Evolutionary conservation across 495 filamentous ascomycete species (phyloP), one percentile per base, ranked within the genome.

Genomic region (Neurospora sp.): DNA sequence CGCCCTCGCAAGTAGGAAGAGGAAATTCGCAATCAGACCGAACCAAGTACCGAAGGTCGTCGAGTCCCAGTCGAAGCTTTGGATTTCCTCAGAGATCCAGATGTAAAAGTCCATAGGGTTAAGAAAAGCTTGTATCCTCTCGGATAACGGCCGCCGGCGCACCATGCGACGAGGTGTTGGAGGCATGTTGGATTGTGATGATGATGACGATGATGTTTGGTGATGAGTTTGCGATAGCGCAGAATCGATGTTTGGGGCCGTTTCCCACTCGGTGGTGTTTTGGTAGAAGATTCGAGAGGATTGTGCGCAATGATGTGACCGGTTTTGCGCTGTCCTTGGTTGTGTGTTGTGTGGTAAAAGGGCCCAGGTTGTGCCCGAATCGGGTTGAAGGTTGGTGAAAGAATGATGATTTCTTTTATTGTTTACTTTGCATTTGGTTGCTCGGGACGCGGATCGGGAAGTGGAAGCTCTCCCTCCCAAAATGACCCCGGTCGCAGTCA

Each of bases 91-190:
- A 1, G 93, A 96, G 3, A 97, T 81, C 90, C 92, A 95, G 27
- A 98, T 87, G 42, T 96, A 84, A 79, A 94, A 91, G 81, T 99
- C 96, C 80, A 91, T 86, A 31, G 94, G 94, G 77, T 98, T 94
- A 40, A 99, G 84, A 79, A 90, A 89, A 68, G 89, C 85, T 77
- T 88, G 87, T 75, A 98, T 86, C 74, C 94, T 91, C 84, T 97
- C 89, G 3, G 80, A 72, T 76, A 97, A 85, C 76, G 95, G 89
- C 72, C 88, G 87, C 45, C 89, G 89, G 77, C 96, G 94, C 73
- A 99, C 88, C 45, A 97, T 88, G 77, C 93, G 82, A 71, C 74
- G 74, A n/a, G 76, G 69, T 73, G 73, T 69, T 40, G 80, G 74
- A 71, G 82, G 80, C 82, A 82, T 59, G 9, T 59, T 31, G 20